Base-by-base conservation (phyloP, 805 yeast genomes). In the Phaffomyces opuntiae region DNA sequence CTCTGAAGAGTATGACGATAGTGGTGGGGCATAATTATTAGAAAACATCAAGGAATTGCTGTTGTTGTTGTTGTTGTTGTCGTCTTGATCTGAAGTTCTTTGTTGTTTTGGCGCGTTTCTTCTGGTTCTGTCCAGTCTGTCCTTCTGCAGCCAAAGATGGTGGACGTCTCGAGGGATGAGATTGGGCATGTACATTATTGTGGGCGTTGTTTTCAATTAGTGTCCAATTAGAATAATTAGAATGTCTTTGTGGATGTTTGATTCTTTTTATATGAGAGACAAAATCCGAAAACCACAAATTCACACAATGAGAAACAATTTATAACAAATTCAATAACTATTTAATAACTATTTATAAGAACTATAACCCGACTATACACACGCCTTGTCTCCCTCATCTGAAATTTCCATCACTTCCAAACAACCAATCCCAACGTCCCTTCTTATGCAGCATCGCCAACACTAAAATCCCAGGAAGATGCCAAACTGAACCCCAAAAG, bases 401-500 rank as follows among this genome's bases (percentile, higher is more conserved):
- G 21, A 19, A 35, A 21, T n/a, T 52, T 19, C 57, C 64, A 5
- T 53, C 48, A 14, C 21, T 24, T 8, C 64, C 69, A 42, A 71
- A 70, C 25, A 82, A 55, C 71, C 86, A 74, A 60, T 89, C 96
- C 97, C 97, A 91, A 61, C 89, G 88, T 7, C 96, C 96, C 62
- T 83, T 83, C 66, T 93, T 93, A 65, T 93, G 98, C 43, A 93
- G 63, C 89, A 93, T 91, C 1, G 98, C 97, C 49, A 93, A 68
- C 17, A 89, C 83, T 44, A 93, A 68, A 14, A 95, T 83, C 0
- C 85, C 90, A 0, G 99, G 99, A 39, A 93, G 68, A 56, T 93
- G 98, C 81, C 91, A 80, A 1, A 93, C 96, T 26, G 96, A 84
- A 36, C 95, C 87, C 95, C 96, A 87, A 63, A 93, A 93, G 38